Base-by-base conservation (phyloP, 768 basidiomycete species). In the Ramaria rubella region DNA sequence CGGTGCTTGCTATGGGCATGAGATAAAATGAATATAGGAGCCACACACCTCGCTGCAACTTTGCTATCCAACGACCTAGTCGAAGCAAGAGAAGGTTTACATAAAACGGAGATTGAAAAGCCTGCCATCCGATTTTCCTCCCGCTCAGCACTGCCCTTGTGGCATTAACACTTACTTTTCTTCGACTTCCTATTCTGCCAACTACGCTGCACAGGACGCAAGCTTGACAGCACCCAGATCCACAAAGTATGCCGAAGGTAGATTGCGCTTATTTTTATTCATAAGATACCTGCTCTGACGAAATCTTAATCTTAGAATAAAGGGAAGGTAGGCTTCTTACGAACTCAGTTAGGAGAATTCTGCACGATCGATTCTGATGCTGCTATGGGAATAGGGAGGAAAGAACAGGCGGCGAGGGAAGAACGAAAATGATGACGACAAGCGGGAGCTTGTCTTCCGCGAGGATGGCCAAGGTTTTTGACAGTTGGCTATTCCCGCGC, bases 321-420 rank as follows among this genome's bases (percentile, higher is more conserved):
- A 71, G 85, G 85, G 79, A 86, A 86, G 79, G 85, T 86, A 56
- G 53, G 70, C 31, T n/a, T 49, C 58, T 38, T 27, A 17, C 31
- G 19, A 30, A 6, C 23, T 30, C n/a, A 27, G 12, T 23, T 50
- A 50, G 40, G 49, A 52, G 29, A 11, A 44, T 36, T 30, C 36
- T 38, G 46, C 43, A 26, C 27, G 14, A 23, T 33, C 23, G 30
- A 49, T 33, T 52, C 53, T 33, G 49, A 59, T 15, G 48, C 33
- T 45, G 57, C 42, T 60, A 55, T 11, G 48, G 30, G 19, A 58
- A 61, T 65, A 99, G 94, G 95, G 95, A 70, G 96, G 95, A 60
- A 98, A 99, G 81, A 99, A 98, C 77, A 83, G 95, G 75, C 82
- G 96, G 82, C 82, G 96, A 75, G 96, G 96, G 80, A 99, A 99